phyloP scores from a whole-genome alignment of 1,284 basidiomycete species.

The Ustilago nuda region DNA sequence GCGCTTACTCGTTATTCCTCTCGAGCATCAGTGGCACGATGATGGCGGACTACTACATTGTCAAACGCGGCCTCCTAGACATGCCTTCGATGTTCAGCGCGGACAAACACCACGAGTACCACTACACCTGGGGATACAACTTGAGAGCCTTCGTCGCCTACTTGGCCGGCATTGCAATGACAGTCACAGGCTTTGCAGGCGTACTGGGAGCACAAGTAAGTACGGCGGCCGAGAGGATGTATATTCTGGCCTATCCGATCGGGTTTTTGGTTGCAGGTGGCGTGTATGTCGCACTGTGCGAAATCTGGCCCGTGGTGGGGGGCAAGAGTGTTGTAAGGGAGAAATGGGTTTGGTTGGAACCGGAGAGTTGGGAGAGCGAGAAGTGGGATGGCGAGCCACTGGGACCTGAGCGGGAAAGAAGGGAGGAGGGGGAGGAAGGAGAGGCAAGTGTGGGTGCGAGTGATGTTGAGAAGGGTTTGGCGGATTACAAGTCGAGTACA shows the following conservation, averaged over 20 bases:
- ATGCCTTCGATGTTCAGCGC: constrained; percentile 73
- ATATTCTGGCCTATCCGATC: constrained; percentile 69
- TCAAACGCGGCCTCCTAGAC: constrained; percentile 79
- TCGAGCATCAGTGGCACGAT: constrained; percentile 69
- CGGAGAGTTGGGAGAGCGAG: constrained; percentile 50
- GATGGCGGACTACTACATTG: constrained; percentile 78
- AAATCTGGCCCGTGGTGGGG: constrained; percentile 41
- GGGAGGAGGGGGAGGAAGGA: neutral
- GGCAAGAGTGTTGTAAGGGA: constrained; percentile 28
- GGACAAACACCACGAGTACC: constrained; percentile 74
- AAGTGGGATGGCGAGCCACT: constrained; percentile 26
- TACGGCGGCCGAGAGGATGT: constrained; percentile 60
- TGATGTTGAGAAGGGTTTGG: constrained; percentile 32
- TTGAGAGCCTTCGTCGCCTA: constrained; percentile 78
- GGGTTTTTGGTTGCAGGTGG: constrained; percentile 66
- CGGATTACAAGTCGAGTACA: constrained; percentile 14
- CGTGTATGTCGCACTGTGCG: constrained; percentile 61
- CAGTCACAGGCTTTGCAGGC: constrained; percentile 80
- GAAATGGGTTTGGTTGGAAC: constrained; percentile 37
- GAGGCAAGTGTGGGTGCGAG: neutral
- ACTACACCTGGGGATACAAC: constrained; percentile 78
- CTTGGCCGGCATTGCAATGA: constrained; percentile 82
- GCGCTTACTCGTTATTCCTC: constrained; percentile 74
- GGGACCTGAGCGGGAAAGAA: neutral
- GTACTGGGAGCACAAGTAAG: constrained; percentile 60